A percentile compares a stretch with the other conserved stretches of the same genome.
These are phyloP conservation scores for Teratosphaeria pseudoeucalypti DNA, from an alignment of 2,329 filamentous ascomycete genomes.

Conservation along the genomic window DNA sequence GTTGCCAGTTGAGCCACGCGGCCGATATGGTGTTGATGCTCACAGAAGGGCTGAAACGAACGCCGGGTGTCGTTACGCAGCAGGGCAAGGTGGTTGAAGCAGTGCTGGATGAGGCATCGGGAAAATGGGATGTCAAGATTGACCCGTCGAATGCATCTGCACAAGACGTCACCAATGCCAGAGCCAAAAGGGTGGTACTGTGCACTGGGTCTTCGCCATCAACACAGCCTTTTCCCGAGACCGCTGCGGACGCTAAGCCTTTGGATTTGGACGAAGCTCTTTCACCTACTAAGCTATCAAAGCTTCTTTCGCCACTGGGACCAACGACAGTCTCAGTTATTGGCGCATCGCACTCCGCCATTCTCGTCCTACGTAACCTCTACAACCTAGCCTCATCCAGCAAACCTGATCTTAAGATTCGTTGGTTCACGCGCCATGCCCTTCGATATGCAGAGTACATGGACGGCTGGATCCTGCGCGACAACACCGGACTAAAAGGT, in stretches of 20 bases:
- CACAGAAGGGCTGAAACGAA: constrained; percentile 35
- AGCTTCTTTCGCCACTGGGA: constrained; percentile 29
- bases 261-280: constrained; percentile 48
- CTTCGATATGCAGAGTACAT: constrained; percentile 52
- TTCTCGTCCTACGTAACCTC: constrained; percentile 53
- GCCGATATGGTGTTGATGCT: constrained; percentile 45
- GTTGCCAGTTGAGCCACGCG: constrained; percentile 48
- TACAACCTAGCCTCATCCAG: constrained; percentile 42
- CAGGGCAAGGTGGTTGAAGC: constrained; percentile 31
- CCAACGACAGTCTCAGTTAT: constrained; percentile 45
- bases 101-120: constrained; percentile 27
- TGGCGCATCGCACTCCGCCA: constrained; percentile 53
- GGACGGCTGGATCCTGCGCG: constrained; percentile 53
- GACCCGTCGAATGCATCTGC: constrained; percentile 2
- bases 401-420: constrained; percentile 45
- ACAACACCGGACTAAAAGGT: constrained; percentile 57
- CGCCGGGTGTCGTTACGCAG: constrained; percentile 31
- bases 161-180: constrained; percentile 19
- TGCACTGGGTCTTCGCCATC: constrained; percentile 49
- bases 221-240: constrained; percentile 33
- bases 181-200: constrained; percentile 38
- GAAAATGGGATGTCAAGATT: constrained; percentile 29
- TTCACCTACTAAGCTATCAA: constrained; percentile 40
- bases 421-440: constrained; percentile 52
- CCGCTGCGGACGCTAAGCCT: constrained; percentile 29